A percentile compares a stretch with the other conserved stretches of the same genome.
These are phyloP conservation scores for Wallacemonas sp. DNA, from an alignment of 208 protist species.

Conservation along the genomic window DNA sequence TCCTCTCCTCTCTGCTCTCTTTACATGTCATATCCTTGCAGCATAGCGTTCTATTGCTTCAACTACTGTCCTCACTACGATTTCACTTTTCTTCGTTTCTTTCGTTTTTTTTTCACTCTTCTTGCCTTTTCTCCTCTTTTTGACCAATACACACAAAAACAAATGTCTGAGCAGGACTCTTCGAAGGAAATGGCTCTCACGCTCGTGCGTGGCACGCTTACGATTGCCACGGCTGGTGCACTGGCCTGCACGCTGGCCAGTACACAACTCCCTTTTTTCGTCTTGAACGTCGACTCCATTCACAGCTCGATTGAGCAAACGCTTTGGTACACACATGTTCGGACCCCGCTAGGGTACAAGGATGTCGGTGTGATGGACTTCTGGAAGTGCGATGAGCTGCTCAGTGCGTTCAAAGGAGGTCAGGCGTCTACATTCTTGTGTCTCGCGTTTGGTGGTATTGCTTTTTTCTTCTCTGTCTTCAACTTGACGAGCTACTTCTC, in stretches of 20 bases:
- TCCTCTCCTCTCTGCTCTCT: neutral
- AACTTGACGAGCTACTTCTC: slow-evolving; percentile 20
- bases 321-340: slow-evolving; percentile 32
- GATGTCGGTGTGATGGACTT: slow-evolving; percentile 17
- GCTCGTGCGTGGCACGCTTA: slow-evolving; percentile 15
- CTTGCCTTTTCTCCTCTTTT: too few relatives aligned
- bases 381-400: slow-evolving; percentile 22
- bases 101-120: too few relatives aligned
- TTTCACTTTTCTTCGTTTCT: too few relatives aligned
- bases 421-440: slow-evolving; percentile 21
- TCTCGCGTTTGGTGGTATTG: neutral
- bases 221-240: slow-evolving; percentile 9
- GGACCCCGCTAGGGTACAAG: slow-evolving; percentile 24
- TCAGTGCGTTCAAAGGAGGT: slow-evolving; percentile 18
- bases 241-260: slow-evolving; percentile 3
- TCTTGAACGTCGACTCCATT: slow-evolving; percentile 6
- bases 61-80: too few relatives aligned
- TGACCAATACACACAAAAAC: neutral
- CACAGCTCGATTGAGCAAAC: slow-evolving; percentile 33
- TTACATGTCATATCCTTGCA: neutral
- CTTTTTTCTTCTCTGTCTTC: slow-evolving; percentile 20
- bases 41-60: neutral
- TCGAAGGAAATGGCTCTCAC: slow-evolving; percentile 13
- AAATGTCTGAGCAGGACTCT: neutral
- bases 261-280: slow-evolving; percentile 19